Evolutionary conservation across 2,329 filamentous ascomycete species (phyloP), one percentile per base, ranked within the genome.

Genomic region (Blumeria graminis): DNA sequence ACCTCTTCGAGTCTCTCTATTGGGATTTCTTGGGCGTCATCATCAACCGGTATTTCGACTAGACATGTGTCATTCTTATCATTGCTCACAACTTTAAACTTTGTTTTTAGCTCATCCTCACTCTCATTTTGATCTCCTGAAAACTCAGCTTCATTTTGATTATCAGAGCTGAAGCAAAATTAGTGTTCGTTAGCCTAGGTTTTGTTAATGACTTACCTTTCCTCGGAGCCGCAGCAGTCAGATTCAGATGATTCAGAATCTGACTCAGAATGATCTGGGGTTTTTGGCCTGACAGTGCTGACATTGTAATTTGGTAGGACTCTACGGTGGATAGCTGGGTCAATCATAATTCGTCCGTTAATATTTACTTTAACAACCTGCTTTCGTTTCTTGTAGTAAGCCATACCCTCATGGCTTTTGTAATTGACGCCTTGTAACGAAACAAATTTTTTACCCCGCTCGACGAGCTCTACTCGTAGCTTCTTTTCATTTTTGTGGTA

Each of bases 221-320:
- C 68, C 9, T 66, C 67, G 16, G 68, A 70, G 14, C 72, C 71
- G 33, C 68, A 70, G 6, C 66, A 69, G 16, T 68, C 68, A 52
- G 65, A 67, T 33, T 71, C 68, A 8, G 70, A 72, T 52, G 71
- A 71, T 14, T 73, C 71, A 0, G 71, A 72, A 43, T 72, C 68
- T 8, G 71, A 72, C 22, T 75, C 74, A 0, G 80, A 63, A 1
- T 78, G 67, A 62, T 84, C 78, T 32, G 78, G 74, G 57, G 88
- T 82, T 62, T 84, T 82, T 0, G 84, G 78, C 54, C 82, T 81
- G 56, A 94, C 80, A 1, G 77, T 74, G 22, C 83, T 86, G 62
- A 90, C 78, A 0, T 77, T 77, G 62, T 94, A 94, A 65, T 94
- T 94, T 0, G 88, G 85, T 61, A 92, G 86, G 67, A 90, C 85